Conservation (phyloP, 495 filamentous ascomycete genomes). For the Astrocystis sublimbata region DNA sequence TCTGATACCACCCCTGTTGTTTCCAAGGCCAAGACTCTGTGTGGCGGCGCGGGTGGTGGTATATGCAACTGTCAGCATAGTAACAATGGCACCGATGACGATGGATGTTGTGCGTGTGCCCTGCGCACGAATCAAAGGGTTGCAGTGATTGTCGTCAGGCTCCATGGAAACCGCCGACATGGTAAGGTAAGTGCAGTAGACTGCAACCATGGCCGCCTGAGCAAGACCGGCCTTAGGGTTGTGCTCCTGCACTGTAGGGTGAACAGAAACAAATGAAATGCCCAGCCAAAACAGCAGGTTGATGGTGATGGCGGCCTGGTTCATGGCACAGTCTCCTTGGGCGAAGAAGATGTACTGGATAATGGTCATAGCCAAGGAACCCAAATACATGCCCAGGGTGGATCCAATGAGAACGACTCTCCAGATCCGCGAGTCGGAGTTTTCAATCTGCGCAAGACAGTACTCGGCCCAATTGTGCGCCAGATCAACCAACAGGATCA, state of each 20-base stretch:
- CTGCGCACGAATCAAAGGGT: constrained; percentile 84
- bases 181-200: constrained; percentile 98
- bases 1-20: constrained; percentile 58
- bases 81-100: constrained; percentile 89
- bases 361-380: constrained; percentile 87
- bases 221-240: constrained; percentile 93
- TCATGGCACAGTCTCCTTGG: constrained; percentile 80
- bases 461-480: constrained; percentile 98
- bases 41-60: constrained; percentile 96
- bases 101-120: constrained; percentile 89
- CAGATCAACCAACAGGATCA: constrained; percentile 91
- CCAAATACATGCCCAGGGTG: constrained; percentile 91
- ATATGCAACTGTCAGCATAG: constrained; percentile 96
- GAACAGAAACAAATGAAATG: constrained; percentile 82
- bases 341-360: constrained; percentile 99
- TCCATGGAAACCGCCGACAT: constrained; percentile 99
- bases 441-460: constrained; percentile 90
- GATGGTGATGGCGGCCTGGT: constrained; percentile 76
- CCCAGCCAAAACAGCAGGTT: constrained; percentile 83
- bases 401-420: constrained; percentile 84
- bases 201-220: constrained; percentile 94
- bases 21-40: constrained; percentile 81
- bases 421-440: constrained; percentile 82
- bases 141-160: constrained; percentile 91
- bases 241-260: constrained; percentile 85